phyloP scores from a whole-genome alignment of 345 rosid species.

The Kernera saxatilis region DNA sequence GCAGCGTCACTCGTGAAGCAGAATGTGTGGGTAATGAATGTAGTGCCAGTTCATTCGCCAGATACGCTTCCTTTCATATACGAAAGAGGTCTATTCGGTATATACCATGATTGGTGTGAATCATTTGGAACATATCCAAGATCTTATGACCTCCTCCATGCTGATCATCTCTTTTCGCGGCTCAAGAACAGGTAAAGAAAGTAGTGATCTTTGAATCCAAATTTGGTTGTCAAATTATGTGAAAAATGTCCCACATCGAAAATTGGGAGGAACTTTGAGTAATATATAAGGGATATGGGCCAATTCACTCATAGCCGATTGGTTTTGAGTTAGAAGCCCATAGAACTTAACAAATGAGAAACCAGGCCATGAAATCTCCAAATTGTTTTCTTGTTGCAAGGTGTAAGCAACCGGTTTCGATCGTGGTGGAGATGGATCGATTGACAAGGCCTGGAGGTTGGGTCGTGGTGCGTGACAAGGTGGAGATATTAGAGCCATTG shows the following conservation, averaged over 20 bases:
- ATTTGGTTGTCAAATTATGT: neutral
- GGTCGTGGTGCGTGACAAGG: conserved; percentile 77
- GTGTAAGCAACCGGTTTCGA: conserved; percentile 75
- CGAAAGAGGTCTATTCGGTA: conserved; percentile 74
- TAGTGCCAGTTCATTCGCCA: conserved; percentile 84
- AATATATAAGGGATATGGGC: too few relatives aligned
- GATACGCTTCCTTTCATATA: conserved; percentile 83
- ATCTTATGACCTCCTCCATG: conserved; percentile 90
- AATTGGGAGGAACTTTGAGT: too few relatives aligned
- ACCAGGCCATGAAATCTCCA: neutral
- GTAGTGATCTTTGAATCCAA: neutral
- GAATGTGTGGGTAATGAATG: conserved; percentile 91
- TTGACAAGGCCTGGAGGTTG: conserved; percentile 84
- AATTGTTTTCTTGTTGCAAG: conserved; percentile 31
- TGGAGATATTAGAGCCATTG: conserved; percentile 66
- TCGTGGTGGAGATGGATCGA: conserved; percentile 89
- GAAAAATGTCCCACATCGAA: too few relatives aligned
- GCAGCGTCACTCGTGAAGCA: conserved; percentile 76
- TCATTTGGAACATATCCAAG: conserved; percentile 88
- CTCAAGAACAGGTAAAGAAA: conserved; percentile 70
- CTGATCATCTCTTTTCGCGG: conserved; percentile 93
- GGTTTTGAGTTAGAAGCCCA: too few relatives aligned
- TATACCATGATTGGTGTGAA: conserved; percentile 98
- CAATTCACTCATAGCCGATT: too few relatives aligned
- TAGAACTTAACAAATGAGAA: too few relatives aligned